Percentiles rank a stretch among this genome's conserved stretches.
phyloP scores from a whole-genome alignment of 176 grass and related monocot genomes.

The Cenchrus fungigraminus region DNA sequence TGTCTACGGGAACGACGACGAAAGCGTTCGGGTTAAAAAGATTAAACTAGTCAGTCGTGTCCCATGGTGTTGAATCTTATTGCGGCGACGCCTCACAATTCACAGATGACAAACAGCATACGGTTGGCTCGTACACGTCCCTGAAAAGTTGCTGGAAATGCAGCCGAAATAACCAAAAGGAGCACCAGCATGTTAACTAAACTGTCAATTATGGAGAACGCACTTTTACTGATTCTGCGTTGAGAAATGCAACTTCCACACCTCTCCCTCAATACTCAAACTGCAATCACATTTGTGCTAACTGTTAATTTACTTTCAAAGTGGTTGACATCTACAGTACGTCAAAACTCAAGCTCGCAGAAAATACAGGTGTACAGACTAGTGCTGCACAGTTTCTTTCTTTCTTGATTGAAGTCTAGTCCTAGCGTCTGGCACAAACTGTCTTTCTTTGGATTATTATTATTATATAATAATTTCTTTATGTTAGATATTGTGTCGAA shows the following conservation, averaged over 20 bases:
- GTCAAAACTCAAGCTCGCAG: not conserved
- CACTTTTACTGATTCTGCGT: not conserved
- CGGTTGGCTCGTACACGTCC: too few species aligned
- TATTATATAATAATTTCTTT: too few species aligned
- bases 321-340: not conserved
- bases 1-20: not conserved
- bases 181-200: not conserved
- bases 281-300: not conserved
- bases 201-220: not conserved
- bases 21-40: not conserved
- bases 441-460: not conserved
- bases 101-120: not conserved
- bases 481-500: too few species aligned
- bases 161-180: not conserved
- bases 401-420: not conserved
- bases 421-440: not conserved
- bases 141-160: not conserved
- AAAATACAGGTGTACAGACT: not conserved
- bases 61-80: not conserved
- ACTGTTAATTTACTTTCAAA: not conserved
- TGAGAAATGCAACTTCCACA: not conserved
- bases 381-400: not conserved
- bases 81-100: conserved; percentile 7
- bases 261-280: not conserved
- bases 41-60: not conserved